Conservation (phyloP, 2,329 filamentous ascomycete genomes). For the Fusarium sp. region DNA sequence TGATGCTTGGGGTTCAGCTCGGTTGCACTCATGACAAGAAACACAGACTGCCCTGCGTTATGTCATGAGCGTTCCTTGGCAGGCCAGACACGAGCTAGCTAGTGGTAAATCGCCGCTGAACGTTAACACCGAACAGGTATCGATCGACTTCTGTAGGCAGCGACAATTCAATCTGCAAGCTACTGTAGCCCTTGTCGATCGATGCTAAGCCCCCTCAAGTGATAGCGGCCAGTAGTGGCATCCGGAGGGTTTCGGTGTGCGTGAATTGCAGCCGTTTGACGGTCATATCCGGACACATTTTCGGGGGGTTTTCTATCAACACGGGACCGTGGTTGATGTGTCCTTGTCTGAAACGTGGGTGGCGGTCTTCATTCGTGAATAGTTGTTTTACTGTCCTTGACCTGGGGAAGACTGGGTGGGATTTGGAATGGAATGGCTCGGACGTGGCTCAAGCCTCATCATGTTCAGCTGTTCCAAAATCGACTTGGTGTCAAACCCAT, state of each 20-base stretch:
- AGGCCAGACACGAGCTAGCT: not conserved
- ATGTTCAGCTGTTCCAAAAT: slow-evolving; percentile 22
- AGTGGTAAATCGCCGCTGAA: not conserved
- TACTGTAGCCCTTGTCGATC: slow-evolving; percentile 20
- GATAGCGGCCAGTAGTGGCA: not conserved
- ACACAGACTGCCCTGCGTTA: not conserved
- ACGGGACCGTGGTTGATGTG: slow-evolving; percentile 22
- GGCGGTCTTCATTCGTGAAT: slow-evolving; percentile 13
- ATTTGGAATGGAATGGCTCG: slow-evolving; percentile 5
- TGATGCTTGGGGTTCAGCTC: not conserved
- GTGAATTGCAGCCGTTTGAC: slow-evolving; percentile 22
- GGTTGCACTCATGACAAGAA: not conserved
- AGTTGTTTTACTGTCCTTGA: slow-evolving; percentile 3
- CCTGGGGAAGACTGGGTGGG: slow-evolving; percentile 8
- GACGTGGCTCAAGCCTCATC: slow-evolving; percentile 8
- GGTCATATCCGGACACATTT: slow-evolving; percentile 19
- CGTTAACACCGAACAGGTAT: slow-evolving; percentile 29
- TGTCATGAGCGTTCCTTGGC: not conserved
- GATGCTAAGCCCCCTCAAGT: slow-evolving; percentile 19
- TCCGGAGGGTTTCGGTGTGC: slow-evolving; percentile 6
- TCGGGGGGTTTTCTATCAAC: slow-evolving; percentile 11
- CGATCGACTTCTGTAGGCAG: slow-evolving; percentile 32
- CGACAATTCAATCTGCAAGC: slow-evolving; percentile 28
- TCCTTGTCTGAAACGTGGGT: slow-evolving; percentile 28
- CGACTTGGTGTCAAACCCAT: slow-evolving; percentile 11